phyloP scores from a whole-genome alignment of 2,329 filamentous ascomycete species.

The Trichoderma endophyticum region DNA sequence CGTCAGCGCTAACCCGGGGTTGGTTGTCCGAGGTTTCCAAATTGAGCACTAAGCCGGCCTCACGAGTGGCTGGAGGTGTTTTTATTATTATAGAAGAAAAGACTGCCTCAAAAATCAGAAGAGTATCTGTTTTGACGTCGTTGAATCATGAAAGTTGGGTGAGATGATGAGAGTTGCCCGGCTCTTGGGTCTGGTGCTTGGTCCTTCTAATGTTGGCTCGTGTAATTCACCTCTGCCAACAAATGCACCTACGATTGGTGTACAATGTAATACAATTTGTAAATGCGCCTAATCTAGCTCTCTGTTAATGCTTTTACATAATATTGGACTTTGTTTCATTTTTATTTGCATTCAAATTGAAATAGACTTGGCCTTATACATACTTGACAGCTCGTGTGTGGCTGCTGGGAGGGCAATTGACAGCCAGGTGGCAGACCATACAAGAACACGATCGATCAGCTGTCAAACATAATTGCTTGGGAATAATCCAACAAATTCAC shows the following conservation, averaged over 20 bases:
- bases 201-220: fast-evolving
- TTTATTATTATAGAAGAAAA: not conserved
- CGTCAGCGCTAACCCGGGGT: constrained; percentile 19
- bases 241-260: no score
- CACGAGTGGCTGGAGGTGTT: not conserved
- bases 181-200: not conserved
- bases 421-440: not conserved
- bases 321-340: not conserved
- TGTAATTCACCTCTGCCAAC: not conserved
- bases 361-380: no score
- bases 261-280: no score
- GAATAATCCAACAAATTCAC: not conserved
- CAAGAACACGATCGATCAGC: not conserved
- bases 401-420: not conserved
- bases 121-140: not conserved
- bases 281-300: not conserved
- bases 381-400: no score
- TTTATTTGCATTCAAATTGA: no score
- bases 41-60: not conserved
- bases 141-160: not conserved
- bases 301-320: not conserved
- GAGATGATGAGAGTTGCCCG: not conserved
- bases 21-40: not conserved
- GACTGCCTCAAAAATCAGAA: not conserved
- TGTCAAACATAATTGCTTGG: not conserved